These are phyloP conservation scores for Lasiodiplodia gonubiensis DNA, from an alignment of 2,329 filamentous ascomycete species.

Conservation along the genomic window DNA sequence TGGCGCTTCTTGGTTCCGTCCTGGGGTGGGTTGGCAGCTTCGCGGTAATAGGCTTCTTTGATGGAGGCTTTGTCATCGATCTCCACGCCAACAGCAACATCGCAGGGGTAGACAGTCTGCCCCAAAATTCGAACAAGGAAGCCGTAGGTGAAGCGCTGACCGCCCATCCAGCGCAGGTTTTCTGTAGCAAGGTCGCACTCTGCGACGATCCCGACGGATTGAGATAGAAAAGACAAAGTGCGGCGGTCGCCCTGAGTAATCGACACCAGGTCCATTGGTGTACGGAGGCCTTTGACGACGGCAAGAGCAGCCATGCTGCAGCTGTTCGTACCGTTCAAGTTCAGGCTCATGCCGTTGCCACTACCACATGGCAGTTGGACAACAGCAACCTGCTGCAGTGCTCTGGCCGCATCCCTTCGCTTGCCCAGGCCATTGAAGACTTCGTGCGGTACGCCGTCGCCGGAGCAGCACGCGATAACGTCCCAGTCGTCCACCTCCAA, in stretches of 20 bases:
- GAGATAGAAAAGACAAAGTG: constrained; percentile 86
- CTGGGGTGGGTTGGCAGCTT: constrained; percentile 34
- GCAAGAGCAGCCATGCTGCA: constrained; percentile 78
- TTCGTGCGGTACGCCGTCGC: constrained; percentile 90
- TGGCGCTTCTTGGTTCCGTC: constrained; percentile 37
- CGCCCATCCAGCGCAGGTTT: constrained; percentile 90
- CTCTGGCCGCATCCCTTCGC: constrained; percentile 74
- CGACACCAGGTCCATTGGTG: constrained; percentile 82
- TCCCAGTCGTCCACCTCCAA: constrained; percentile 83
- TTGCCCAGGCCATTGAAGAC: constrained; percentile 91
- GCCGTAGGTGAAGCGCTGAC: constrained; percentile 81
- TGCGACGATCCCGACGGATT: constrained; percentile 86
- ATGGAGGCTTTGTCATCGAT: constrained; percentile 76
- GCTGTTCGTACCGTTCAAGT: constrained; percentile 80
- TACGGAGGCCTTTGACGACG: constrained; percentile 86
- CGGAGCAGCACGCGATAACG: constrained; percentile 85
- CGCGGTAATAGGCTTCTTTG: constrained; percentile 69
- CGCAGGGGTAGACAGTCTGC: constrained; percentile 83
- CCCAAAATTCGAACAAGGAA: constrained; percentile 77
- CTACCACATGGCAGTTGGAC: constrained; percentile 90
- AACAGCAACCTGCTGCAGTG: constrained; percentile 78
- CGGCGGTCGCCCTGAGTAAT: constrained; percentile 80
- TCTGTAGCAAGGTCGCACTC: constrained; percentile 91
- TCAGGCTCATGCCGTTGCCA: constrained; percentile 92
- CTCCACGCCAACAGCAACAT: constrained; percentile 83